phyloP scores from a whole-genome alignment of 2,329 filamentous ascomycete species.

The Chaetomium strumarium region DNA sequence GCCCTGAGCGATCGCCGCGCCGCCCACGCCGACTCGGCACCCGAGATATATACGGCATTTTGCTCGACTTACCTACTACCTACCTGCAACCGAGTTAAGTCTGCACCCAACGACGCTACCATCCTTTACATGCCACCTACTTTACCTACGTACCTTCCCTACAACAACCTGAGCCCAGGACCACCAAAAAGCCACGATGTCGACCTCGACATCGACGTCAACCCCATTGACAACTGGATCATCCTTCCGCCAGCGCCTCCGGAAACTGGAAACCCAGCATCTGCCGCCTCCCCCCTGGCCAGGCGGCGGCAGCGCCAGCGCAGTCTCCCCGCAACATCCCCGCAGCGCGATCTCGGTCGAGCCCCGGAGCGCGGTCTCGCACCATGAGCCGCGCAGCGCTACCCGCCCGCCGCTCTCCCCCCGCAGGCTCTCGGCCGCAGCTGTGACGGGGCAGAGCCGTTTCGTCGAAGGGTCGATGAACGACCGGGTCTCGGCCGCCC shows the following conservation, averaged over 20 bases:
- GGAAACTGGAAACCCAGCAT: neutral
- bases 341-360: neutral
- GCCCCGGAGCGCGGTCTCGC: neutral
- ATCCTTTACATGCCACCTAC: neutral
- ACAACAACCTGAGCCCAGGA: too few relatives aligned
- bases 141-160: neutral
- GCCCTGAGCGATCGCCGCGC: neutral
- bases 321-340: neutral
- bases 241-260: constrained; percentile 12
- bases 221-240: neutral
- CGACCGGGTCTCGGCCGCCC: constrained; percentile 66
- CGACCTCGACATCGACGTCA: neutral
- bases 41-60: neutral
- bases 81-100: neutral
- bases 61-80: neutral
- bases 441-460: constrained; percentile 37
- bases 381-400: neutral
- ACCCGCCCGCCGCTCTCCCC: neutral
- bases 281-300: neutral
- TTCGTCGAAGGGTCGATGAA: constrained; percentile 83
- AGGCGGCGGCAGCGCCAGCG: neutral
- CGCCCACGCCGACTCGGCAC: neutral
- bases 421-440: constrained; percentile 10
- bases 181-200: neutral
- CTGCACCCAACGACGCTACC: neutral